A percentile compares a stretch with the other conserved stretches of the same genome.
Conservation (phyloP, 331 rosid species). For the Quercus phellos region DNA sequence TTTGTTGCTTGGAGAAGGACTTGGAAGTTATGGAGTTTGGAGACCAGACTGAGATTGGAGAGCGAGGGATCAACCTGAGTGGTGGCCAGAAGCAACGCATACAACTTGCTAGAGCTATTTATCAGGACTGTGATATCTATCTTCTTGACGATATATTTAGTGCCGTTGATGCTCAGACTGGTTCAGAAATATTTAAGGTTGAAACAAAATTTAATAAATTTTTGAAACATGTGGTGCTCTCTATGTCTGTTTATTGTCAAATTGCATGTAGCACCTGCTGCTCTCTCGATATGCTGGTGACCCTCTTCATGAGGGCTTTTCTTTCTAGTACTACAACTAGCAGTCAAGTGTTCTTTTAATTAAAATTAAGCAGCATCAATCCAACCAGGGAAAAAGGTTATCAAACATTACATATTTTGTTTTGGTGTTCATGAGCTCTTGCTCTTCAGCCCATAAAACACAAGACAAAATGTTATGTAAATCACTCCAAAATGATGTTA, state of each 20-base stretch:
- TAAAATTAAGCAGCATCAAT: too few relatives aligned
- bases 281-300: too few relatives aligned
- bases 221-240: too few relatives aligned
- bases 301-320: neutral
- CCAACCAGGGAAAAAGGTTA: too few relatives aligned
- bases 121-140: constrained; percentile 79
- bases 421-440: too few relatives aligned
- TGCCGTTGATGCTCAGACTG: constrained; percentile 95
- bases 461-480: too few relatives aligned
- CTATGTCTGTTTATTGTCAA: neutral
- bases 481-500: too few relatives aligned
- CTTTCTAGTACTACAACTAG: neutral
- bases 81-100: constrained; percentile 95
- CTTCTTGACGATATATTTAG: constrained; percentile 91
- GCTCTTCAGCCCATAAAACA: too few relatives aligned
- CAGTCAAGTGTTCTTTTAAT: neutral
- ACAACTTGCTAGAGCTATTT: constrained; percentile 89
- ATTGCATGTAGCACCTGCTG: neutral
- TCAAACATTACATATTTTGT: too few relatives aligned
- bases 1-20: constrained; percentile 86
- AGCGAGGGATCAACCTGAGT: constrained; percentile 91
- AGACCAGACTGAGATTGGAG: constrained; percentile 94
- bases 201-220: neutral
- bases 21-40: constrained; percentile 88
- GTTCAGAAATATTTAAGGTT: constrained; percentile 88